A percentile compares a stretch with the other conserved stretches of the same genome.
phyloP scores from a whole-genome alignment of 768 basidiomycete species.

The Hemileccinum impolitum region DNA sequence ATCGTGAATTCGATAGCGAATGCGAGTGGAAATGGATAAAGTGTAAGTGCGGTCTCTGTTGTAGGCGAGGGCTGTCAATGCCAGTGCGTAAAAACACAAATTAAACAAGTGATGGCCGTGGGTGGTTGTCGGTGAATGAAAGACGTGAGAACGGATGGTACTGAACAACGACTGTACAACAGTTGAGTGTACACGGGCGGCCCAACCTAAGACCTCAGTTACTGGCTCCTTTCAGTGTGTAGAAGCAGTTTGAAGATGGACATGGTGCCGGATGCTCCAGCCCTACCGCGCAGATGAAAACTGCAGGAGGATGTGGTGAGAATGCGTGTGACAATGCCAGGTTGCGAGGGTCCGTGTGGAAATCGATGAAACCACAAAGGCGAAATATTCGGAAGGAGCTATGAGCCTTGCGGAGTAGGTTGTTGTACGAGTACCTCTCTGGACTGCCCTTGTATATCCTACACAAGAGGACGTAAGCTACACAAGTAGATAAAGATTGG shows the following conservation, averaged over 20 bases:
- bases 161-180: slow-evolving; percentile 23
- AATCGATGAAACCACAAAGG: slow-evolving; percentile 2
- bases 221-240: slow-evolving; percentile 9
- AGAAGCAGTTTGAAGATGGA: slow-evolving; percentile 7
- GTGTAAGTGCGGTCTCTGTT: slow-evolving; percentile 11
- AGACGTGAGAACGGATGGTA: slow-evolving; percentile 13
- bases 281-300: slow-evolving; percentile 10
- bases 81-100: slow-evolving; percentile 19
- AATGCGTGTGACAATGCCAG: slow-evolving; percentile 5
- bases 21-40: slow-evolving; percentile 14
- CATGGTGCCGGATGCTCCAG: slow-evolving; percentile 2
- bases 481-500: not conserved
- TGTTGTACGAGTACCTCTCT: slow-evolving; percentile 64
- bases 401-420: slow-evolving; percentile 71
- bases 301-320: slow-evolving; percentile 6
- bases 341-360: slow-evolving; percentile 7
- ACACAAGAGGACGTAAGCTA: slow-evolving; percentile 6
- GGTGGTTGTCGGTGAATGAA: slow-evolving; percentile 18
- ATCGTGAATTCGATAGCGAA: slow-evolving; percentile 18
- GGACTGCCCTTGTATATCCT: slow-evolving; percentile 67
- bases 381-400: slow-evolving; percentile 1
- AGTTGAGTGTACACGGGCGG: slow-evolving; percentile 18
- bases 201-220: slow-evolving; percentile 13
- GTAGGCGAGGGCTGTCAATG: slow-evolving; percentile 11
- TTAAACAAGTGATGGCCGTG: slow-evolving; percentile 22